Evolutionary conservation across 1,284 basidiomycete species (phyloP).

Genomic region (Sphaerobolus stellatus): DNA sequence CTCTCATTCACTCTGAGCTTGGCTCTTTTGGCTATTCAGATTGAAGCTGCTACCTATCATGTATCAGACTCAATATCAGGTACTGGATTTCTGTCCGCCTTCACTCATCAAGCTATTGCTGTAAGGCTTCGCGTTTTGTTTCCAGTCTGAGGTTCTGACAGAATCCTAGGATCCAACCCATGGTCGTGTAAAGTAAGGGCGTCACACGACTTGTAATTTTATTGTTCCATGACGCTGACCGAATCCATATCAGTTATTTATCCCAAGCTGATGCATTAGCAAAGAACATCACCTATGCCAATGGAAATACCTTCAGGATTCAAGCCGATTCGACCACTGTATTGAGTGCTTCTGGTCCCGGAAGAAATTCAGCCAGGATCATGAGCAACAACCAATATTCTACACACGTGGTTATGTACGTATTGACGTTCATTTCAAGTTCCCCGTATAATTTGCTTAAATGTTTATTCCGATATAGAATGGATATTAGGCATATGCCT

Average conservation of each 20-base stretch:
- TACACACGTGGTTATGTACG: conserved; percentile 34
- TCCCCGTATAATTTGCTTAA: conserved; percentile 4
- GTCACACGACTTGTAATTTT: conserved; percentile 7
- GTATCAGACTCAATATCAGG: conserved; percentile 42
- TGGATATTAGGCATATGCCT: conserved; percentile 47
- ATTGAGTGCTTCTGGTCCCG: conserved; percentile 31
- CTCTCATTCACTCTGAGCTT: no score
- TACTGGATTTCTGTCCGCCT: conserved; percentile 39
- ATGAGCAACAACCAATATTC: conserved; percentile 30
- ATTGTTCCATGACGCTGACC: not conserved
- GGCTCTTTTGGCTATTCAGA: not conserved
- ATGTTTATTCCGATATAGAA: conserved; percentile 22
- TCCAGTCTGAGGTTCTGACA: not conserved
- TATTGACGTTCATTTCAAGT: no score
- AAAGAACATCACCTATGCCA: conserved; percentile 47
- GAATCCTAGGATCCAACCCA: conserved; percentile 41
- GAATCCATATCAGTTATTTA: conserved; percentile 47
- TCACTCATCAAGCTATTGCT: conserved; percentile 43
- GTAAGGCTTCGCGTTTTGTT: not conserved
- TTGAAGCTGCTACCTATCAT: conserved; percentile 30
- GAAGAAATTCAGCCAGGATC: conserved; percentile 37
- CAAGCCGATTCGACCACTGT: conserved; percentile 34
- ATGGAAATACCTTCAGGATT: conserved; percentile 45
- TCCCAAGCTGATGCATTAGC: conserved; percentile 42
- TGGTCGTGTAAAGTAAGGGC: conserved; percentile 41